phyloP scores from a whole-genome alignment of 2,329 filamentous ascomycete genomes.

The Chrysosporium queenslandicum region DNA sequence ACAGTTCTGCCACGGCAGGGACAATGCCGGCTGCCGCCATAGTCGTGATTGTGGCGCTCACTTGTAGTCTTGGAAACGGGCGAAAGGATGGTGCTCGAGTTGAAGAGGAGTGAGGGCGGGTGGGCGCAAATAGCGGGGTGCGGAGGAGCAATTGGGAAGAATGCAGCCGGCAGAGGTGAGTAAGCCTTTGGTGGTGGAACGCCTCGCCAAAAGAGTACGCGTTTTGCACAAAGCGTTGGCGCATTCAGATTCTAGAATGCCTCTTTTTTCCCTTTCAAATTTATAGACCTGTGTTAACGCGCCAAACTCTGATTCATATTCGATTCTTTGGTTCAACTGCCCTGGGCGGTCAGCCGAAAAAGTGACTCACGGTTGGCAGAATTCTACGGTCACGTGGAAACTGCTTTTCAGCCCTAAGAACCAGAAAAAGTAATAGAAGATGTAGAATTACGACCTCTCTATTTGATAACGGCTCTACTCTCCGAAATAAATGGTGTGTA shows the following conservation, averaged over 20 bases:
- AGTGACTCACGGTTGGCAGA: background rate
- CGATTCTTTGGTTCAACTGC: background rate
- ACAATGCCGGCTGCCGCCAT: slow-evolving; percentile 29
- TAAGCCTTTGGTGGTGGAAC: background rate
- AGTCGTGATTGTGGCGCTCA: slow-evolving; percentile 18
- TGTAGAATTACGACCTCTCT: background rate
- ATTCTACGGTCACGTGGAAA: background rate
- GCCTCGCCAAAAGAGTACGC: slow-evolving; percentile 7
- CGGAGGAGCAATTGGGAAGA: slow-evolving; percentile 13
- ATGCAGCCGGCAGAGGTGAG: background rate
- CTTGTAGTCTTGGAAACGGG: background rate
- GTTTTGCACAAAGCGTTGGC: slow-evolving; percentile 11
- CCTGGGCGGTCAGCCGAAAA: background rate
- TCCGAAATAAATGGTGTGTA: background rate
- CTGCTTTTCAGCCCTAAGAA: too few relatives aligned
- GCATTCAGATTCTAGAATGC: slow-evolving; percentile 13
- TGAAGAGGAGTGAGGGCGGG: background rate
- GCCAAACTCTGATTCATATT: background rate
- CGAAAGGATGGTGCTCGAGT: background rate
- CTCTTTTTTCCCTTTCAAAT: background rate
- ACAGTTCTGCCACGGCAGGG: slow-evolving; percentile 31
- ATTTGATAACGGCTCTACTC: background rate
- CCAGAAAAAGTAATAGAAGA: background rate
- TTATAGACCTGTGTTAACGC: background rate
- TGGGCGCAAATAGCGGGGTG: background rate